A percentile compares a stretch with the other conserved stretches of the same genome.
These are phyloP conservation scores for Sugiyamaella novakii DNA, from an alignment of 1,139 yeast species.

Conservation along the genomic window DNA sequence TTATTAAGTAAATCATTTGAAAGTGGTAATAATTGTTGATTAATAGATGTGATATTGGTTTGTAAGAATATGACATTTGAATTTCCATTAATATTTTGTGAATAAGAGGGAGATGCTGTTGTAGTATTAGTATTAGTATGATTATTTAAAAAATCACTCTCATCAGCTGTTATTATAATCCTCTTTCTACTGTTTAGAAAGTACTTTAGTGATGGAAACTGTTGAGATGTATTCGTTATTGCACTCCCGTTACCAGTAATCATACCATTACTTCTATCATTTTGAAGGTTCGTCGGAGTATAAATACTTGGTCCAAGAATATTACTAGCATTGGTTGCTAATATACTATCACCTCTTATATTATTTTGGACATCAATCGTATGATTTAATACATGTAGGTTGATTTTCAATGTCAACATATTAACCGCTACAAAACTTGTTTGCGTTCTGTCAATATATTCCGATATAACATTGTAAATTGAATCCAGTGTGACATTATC, in stretches of 20 bases:
- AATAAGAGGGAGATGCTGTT: neutral
- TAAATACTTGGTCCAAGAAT: slow-evolving; percentile 35
- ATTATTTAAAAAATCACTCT: slow-evolving; percentile 2
- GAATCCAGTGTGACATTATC: slow-evolving; percentile 48
- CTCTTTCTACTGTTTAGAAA: slow-evolving; percentile 25
- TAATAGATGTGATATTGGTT: neutral
- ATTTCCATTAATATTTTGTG: slow-evolving; percentile 10
- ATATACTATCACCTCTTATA: slow-evolving; percentile 11
- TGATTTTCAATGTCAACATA: slow-evolving; percentile 55
- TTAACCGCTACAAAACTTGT: slow-evolving; percentile 56
- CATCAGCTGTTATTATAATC: slow-evolving; percentile 10
- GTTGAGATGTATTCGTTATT: neutral
- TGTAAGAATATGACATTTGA: neutral
- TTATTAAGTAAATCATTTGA: slow-evolving; percentile 1
- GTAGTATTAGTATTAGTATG: neutral
- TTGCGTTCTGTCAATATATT: slow-evolving; percentile 53
- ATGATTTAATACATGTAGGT: slow-evolving; percentile 41
- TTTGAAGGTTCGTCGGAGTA: slow-evolving; percentile 40
- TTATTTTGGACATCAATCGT: slow-evolving; percentile 15
- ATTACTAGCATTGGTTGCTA: slow-evolving; percentile 12
- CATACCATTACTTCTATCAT: slow-evolving; percentile 21
- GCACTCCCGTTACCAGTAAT: slow-evolving; percentile 1
- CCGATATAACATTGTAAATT: slow-evolving; percentile 45
- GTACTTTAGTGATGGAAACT: slow-evolving; percentile 21
- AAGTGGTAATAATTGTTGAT: neutral